Evolutionary conservation across 2,329 filamentous ascomycete genomes (phyloP).

Genomic region (Ampelomyces quisqualis): DNA sequence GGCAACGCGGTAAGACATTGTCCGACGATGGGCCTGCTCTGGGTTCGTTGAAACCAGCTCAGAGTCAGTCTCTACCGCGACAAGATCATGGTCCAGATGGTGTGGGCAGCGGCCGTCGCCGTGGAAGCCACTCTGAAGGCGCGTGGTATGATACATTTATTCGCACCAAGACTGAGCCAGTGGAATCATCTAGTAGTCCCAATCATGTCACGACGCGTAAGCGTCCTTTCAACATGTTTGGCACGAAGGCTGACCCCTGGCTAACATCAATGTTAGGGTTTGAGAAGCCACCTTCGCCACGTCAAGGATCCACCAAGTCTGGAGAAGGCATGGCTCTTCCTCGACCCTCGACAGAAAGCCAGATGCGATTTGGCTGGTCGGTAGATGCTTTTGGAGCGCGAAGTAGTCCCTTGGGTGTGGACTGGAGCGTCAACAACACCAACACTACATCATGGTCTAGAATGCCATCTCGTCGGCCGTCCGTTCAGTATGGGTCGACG

Average conservation of each 20-base stretch:
- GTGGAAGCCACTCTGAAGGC: conserved; percentile 58
- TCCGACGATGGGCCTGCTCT: conserved; percentile 64
- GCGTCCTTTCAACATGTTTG: conserved; percentile 54
- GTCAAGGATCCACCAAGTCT: conserved; percentile 69
- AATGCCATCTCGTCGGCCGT: conserved; percentile 77
- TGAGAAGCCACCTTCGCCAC: conserved; percentile 53
- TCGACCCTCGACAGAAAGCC: conserved; percentile 43
- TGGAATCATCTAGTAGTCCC: conserved; percentile 36
- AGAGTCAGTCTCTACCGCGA: conserved; percentile 76
- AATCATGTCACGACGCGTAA: conserved; percentile 47
- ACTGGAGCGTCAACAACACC: conserved; percentile 41
- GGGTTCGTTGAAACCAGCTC: conserved; percentile 67
- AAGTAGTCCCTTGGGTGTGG: conserved; percentile 47
- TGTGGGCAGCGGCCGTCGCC: conserved; percentile 51
- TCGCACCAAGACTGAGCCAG: conserved; percentile 43
- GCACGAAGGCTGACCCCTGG: conserved; percentile 56
- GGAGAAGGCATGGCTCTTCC: conserved; percentile 38
- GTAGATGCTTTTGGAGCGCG: conserved; percentile 43
- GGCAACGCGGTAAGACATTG: conserved; percentile 61
- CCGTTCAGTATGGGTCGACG: conserved; percentile 73
- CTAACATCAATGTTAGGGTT: conserved; percentile 43
- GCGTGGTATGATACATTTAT: conserved; percentile 56
- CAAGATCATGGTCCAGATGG: conserved; percentile 54
- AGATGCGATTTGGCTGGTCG: conserved; percentile 43
- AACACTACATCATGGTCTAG: conserved; percentile 64